Base-by-base conservation (phyloP, 169 alveolate species). In the Cryptosporidium felis region DNA sequence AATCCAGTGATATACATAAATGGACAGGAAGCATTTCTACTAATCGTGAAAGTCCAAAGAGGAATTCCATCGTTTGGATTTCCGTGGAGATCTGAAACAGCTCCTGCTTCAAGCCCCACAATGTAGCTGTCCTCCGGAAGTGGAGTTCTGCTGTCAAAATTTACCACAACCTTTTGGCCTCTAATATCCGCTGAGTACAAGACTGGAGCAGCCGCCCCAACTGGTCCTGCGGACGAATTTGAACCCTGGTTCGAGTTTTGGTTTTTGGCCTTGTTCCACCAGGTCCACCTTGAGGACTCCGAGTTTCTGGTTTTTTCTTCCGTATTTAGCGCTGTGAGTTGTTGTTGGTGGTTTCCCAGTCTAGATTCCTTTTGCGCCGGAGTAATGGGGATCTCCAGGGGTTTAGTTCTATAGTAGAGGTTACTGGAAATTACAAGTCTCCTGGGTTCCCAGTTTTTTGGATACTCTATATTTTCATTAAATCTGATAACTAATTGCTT, bases 1-100 rank as follows among this genome's bases (percentile, higher is more conserved):
- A 90, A 90, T 0, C 93, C 93, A 0, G 93, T 90, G 56, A 82
- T 60, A 40, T 88, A 88, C 53, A 90, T 81, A 51, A 81, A 88
- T 1, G 93, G 92, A 66, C 93, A 90, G 46, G 89, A 88, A 10
- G 88, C 92, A 18, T 88, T 89, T 16, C 66, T 66, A 34, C 91
- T 53, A 12, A 90, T 67, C 0, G 90, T 62, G 62, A 90, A 90
- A n/a, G 60, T 21, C 45, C 85, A 62, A 44, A 58, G 28, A 21
- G 65, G 79, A 21, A 47, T 60, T 4, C 85, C 91, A 10, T 62
- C 89, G 56, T 81, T 88, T 18, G 80, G 80, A 32, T 90, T 90
- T 6, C 93, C 93, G 18, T 66, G 82, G 12, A 88, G 28, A 41
- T 90, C 93, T 0, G 66, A 45, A 36, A 88, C 89, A 18, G 90